phyloP scores from a whole-genome alignment of 495 filamentous ascomycete species.

The Trichoderma virens region DNA sequence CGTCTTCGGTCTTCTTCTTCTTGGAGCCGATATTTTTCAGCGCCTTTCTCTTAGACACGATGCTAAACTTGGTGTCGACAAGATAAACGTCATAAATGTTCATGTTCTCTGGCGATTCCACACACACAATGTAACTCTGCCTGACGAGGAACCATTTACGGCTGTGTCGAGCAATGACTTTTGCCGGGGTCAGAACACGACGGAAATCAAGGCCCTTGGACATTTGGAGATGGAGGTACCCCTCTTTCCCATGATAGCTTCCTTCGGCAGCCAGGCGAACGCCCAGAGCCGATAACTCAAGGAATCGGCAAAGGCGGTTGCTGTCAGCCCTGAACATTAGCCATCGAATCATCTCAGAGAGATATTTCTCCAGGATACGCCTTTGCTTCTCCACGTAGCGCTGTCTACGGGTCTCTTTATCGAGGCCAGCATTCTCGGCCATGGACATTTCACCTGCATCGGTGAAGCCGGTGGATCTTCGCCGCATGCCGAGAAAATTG shows the following conservation, averaged over 20 bases:
- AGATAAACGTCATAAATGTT: constrained; percentile 98
- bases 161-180: constrained; percentile 70
- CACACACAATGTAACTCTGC: constrained; percentile 94
- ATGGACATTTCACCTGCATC: constrained; percentile 19
- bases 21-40: constrained; percentile 56
- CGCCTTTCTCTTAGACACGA: constrained; percentile 68
- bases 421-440: constrained; percentile 16
- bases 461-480: constrained; percentile 23
- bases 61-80: constrained; percentile 74
- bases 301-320: constrained; percentile 91
- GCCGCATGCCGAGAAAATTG: constrained; percentile 35
- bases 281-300: constrained; percentile 90
- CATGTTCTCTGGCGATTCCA: constrained; percentile 97
- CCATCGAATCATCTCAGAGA: constrained; percentile 90
- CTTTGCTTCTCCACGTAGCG: constrained; percentile 60
- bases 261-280: constrained; percentile 93
- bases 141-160: constrained; percentile 98
- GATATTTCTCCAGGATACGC: constrained; percentile 79
- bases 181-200: constrained; percentile 64
- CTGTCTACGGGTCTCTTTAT: constrained; percentile 31
- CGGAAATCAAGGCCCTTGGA: constrained; percentile 87
- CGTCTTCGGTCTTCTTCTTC: constrained; percentile 25
- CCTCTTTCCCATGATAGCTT: constrained; percentile 97
- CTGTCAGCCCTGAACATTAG: constrained; percentile 94
- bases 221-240: constrained; percentile 82